Conservation (phyloP, 2,329 filamentous ascomycete genomes). For the Atkinsonella hypoxylon region DNA sequence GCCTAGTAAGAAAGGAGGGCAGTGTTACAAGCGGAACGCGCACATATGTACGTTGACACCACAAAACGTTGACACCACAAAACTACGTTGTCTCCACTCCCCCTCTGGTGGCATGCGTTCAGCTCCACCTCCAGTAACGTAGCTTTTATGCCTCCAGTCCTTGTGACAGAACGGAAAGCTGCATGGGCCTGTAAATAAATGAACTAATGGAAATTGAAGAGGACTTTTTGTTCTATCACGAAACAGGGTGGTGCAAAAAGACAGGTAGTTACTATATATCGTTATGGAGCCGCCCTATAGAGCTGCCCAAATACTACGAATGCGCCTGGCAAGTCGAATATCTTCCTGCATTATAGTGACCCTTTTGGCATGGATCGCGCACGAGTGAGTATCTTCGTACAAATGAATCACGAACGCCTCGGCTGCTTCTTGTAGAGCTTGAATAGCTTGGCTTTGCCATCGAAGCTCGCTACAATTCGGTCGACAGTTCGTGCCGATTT, state of each 20-base stretch:
- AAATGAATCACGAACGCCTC: conserved; percentile 92
- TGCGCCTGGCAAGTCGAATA: conserved; percentile 79
- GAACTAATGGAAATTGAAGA: no score
- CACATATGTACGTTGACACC: background rate
- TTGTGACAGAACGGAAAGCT: no score
- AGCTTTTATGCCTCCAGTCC: no score
- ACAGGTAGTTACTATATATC: no score
- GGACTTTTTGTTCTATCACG: no score
- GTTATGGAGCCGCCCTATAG: conserved; percentile 47
- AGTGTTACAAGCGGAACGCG: background rate
- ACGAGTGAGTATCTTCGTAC: conserved; percentile 77
- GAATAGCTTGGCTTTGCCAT: conserved; percentile 93
- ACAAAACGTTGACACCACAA: background rate
- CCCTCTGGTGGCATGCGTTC: no score
- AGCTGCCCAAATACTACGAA: conserved; percentile 67
- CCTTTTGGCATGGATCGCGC: conserved; percentile 91
- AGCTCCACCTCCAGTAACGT: background rate
- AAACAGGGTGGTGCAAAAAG: no score
- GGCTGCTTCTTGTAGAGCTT: conserved; percentile 87
- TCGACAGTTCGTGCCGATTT: conserved; percentile 57
- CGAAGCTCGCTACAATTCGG: conserved; percentile 59
- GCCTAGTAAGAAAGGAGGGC: no score
- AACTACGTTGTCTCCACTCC: background rate
- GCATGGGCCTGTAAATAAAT: no score
- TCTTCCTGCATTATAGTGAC: conserved; percentile 98